phyloP scores from a whole-genome alignment of 805 yeast species.

The Isabelozyma pseudorhagii region DNA sequence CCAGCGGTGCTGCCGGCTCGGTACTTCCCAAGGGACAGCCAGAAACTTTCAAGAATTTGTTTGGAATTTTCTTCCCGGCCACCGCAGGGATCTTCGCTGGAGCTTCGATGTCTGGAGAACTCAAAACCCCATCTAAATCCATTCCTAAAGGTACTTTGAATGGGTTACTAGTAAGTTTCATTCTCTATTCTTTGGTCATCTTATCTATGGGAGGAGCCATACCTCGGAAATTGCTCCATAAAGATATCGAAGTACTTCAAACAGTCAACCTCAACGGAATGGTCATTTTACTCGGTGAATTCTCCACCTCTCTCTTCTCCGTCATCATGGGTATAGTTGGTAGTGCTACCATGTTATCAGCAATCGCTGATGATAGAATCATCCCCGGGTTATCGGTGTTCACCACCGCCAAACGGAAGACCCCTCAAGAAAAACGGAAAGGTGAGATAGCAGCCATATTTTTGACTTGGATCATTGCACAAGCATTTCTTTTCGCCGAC shows the following conservation, averaged over 20 bases:
- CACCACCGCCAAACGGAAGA: constrained; percentile 29
- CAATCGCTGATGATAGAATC: constrained; percentile 84
- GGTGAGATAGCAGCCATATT: constrained; percentile 68
- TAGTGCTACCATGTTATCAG: constrained; percentile 87
- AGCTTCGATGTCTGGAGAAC: constrained; percentile 96
- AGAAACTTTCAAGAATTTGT: constrained; percentile 80
- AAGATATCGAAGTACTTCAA: constrained; percentile 83
- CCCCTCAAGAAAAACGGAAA: constrained; percentile 38
- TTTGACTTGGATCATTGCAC: constrained; percentile 80
- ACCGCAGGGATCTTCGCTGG: constrained; percentile 99
- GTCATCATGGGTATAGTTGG: constrained; percentile 95
- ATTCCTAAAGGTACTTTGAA: constrained; percentile 92
- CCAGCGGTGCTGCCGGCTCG: constrained; percentile 92
- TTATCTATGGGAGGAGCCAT: constrained; percentile 74
- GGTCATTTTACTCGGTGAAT: constrained; percentile 81
- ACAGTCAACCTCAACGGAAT: constrained; percentile 67
- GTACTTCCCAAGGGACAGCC: constrained; percentile 42
- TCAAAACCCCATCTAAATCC: constrained; percentile 77
- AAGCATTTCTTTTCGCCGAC: constrained; percentile 81
- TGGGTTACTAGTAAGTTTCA: constrained; percentile 77
- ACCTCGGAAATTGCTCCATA: constrained; percentile 73
- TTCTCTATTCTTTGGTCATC: constrained; percentile 76
- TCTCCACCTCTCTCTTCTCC: constrained; percentile 86
- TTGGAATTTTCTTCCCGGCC: constrained; percentile 96
- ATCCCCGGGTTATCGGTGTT: constrained; percentile 75